These are phyloP conservation scores for Kuraishia hungarica DNA, from an alignment of 805 yeast species.

Conservation along the genomic window DNA sequence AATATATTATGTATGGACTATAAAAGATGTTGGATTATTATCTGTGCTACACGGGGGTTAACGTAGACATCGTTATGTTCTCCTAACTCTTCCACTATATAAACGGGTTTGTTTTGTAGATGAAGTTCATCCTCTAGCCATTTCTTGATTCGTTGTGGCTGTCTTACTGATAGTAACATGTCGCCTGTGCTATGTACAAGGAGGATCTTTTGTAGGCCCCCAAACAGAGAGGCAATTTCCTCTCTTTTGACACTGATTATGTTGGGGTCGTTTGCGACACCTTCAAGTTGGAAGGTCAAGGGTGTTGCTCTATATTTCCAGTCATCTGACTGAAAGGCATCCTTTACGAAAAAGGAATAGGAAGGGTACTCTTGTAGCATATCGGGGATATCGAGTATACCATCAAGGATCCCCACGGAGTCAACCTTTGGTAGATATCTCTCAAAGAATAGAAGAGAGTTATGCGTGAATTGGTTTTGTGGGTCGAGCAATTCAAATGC, in stretches of 20 bases:
- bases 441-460: background rate
- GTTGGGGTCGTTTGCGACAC: background rate
- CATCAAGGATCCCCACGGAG: conserved; percentile 45
- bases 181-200: conserved; percentile 59
- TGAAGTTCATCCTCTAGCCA: conserved; percentile 19
- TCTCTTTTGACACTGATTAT: background rate
- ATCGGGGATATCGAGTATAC: conserved; percentile 50
- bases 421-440: conserved; percentile 11
- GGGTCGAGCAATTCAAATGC: background rate
- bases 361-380: conserved; percentile 53
- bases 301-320: conserved; percentile 11
- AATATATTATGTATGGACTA: background rate
- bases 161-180: conserved; percentile 50
- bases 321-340: conserved; percentile 36
- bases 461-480: background rate
- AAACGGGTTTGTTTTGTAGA: background rate
- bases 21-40: background rate
- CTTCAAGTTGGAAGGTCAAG: conserved; percentile 6
- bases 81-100: background rate
- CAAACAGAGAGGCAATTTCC: conserved; percentile 3
- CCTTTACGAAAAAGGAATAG: conserved; percentile 46
- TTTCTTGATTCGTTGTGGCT: conserved; percentile 30
- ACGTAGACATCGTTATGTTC: conserved; percentile 1
- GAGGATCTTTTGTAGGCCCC: conserved; percentile 15
- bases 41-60: background rate